Conservation (phyloP, 257 asterid genomes). For the Knoxia roxburghii region DNA sequence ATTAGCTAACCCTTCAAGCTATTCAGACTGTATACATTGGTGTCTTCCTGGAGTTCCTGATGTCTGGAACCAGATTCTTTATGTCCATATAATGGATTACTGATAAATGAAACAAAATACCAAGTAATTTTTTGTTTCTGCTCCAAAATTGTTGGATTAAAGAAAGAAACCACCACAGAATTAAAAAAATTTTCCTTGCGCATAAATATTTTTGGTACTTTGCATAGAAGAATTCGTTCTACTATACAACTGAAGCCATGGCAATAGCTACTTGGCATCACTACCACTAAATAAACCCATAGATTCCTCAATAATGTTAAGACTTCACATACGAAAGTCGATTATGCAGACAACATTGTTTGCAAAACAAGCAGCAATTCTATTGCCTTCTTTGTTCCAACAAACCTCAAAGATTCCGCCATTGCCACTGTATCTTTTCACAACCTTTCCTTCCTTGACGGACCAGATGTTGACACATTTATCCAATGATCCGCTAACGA, state of each 20-base stretch:
- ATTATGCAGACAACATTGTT: conserved; percentile 83
- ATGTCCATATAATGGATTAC: conserved; percentile 19
- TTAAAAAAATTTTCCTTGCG: too few species aligned
- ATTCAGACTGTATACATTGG: conserved; percentile 40
- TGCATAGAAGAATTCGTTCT: background rate
- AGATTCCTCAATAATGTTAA: background rate
- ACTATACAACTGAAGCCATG: background rate
- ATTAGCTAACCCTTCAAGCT: conserved; percentile 22
- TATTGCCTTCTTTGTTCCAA: conserved; percentile 95
- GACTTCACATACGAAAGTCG: conserved; percentile 77
- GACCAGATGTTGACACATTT: conserved; percentile 93
- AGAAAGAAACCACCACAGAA: too few species aligned
- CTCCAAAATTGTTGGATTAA: too few species aligned
- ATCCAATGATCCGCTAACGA: conserved; percentile 95
- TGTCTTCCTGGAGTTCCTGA: conserved; percentile 45
- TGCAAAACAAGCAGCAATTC: conserved; percentile 89
- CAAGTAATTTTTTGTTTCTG: too few species aligned
- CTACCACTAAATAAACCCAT: too few species aligned
- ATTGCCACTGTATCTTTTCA: conserved; percentile 71
- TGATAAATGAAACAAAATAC: background rate
- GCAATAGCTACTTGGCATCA: background rate
- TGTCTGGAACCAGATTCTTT: conserved; percentile 40
- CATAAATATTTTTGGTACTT: too few species aligned
- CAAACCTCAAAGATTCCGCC: conserved; percentile 97
- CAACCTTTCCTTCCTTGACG: conserved; percentile 83